These are phyloP conservation scores for Aspergillus cejpii DNA, from an alignment of 2,329 filamentous ascomycete genomes.

Conservation along the genomic window DNA sequence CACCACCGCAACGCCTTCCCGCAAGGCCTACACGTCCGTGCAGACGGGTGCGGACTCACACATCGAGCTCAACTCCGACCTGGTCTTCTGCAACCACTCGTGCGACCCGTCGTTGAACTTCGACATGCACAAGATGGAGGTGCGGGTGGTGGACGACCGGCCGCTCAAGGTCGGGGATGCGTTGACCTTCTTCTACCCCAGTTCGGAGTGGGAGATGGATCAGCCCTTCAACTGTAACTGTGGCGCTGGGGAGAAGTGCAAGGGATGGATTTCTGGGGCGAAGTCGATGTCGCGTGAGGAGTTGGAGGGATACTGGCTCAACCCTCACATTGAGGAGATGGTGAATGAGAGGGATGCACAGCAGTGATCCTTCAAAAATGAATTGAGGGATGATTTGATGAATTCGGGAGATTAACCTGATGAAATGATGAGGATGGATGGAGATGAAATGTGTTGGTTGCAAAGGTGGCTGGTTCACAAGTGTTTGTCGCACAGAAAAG, in stretches of 20 bases:
- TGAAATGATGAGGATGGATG: neutral
- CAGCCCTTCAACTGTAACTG: constrained; percentile 43
- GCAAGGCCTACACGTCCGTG: constrained; percentile 47
- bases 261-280: constrained; percentile 38
- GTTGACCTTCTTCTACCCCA: constrained; percentile 47
- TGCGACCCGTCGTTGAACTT: constrained; percentile 50
- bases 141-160: constrained; percentile 35
- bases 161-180: constrained; percentile 38
- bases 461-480: neutral
- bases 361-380: too few relatives aligned
- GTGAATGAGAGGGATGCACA: constrained; percentile 16
- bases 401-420: neutral
- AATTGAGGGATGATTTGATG: too few relatives aligned
- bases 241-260: constrained; percentile 33
- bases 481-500: neutral
- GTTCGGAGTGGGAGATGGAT: constrained; percentile 47
- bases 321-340: constrained; percentile 37
- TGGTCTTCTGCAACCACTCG: constrained; percentile 54
- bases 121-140: constrained; percentile 44
- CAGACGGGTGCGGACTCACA: constrained; percentile 46
- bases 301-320: constrained; percentile 39
- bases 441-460: neutral
- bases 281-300: constrained; percentile 29
- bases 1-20: constrained; percentile 41
- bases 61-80: constrained; percentile 52